Evolutionary conservation across 2,329 filamentous ascomycete genomes (phyloP), one percentile per base, ranked within the genome.

Genomic region (Trichothecium sympodiale): DNA sequence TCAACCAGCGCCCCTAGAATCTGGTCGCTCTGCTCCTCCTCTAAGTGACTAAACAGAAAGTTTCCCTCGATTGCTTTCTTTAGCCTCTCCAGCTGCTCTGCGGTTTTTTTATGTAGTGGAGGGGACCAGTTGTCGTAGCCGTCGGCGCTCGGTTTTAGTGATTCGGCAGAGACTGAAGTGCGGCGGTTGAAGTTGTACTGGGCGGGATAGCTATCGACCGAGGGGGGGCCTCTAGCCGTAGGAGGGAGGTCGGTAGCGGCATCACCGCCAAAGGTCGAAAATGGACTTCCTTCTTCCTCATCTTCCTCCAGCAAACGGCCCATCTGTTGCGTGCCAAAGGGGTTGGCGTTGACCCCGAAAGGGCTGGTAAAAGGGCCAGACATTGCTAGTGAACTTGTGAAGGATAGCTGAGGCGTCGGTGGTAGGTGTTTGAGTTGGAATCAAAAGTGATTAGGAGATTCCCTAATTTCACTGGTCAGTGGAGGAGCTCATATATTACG

Each of bases 131-230:
- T 91, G 56, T 91, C 86, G 50, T 85, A 80, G 38, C 77, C 76
- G 41, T 87, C 80, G 23, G 83, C 79, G 33, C 80, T 83, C 14
- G 91, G 91, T 59, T 94, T 94, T 52, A 96, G 71, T 2, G 89
- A 95, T 62, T 98, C 91, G 34, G 91, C 91, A 29, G 91, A 96
- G 36, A 98, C 91, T 4, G 91, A 96, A 28, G 88, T 95, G 50
- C 91, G 84, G 44, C 91, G 83, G 49, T 77, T 83, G 61, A 94
- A 80, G 58, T 94, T 94, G 64, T 95, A 96, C 57, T 96, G 88
- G 48, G 76, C 82, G 38, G 91, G 91, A 53, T 94, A 85, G 48
- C 76, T 78, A 45, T 84, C 78, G 28, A 71, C 62, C 41, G 74
- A 73, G 38, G 70, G 68, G 16, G 66, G 55, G 47, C 58, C 59